Base-by-base conservation (phyloP, 495 filamentous ascomycete species). In the Neurospora tetraspora region DNA sequence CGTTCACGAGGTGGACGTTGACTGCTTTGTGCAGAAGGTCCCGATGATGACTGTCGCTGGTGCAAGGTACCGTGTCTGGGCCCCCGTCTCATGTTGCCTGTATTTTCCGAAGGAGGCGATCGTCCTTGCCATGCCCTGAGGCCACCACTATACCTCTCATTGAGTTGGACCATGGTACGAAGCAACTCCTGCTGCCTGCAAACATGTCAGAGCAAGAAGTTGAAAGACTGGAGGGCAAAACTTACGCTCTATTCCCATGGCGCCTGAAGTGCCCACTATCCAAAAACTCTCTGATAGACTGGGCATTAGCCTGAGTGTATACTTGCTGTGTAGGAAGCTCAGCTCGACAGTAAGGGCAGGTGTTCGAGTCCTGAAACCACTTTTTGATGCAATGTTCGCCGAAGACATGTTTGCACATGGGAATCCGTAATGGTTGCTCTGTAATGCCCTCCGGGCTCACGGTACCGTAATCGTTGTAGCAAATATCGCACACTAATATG, bases 311-410 rank as follows among this genome's bases (percentile, higher is more conserved):
- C 2, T 70, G 71, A 5, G 74, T n/a, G 31, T 65, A 65, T 65
- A 65, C 71, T 9, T 73, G 77, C 69, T 88, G 85, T 18, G 87
- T 87, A 16, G 81, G 86, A 12, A 89, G 80, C 71, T 87, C 87
- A 72, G 88, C 85, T 16, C 87, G 82, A 71, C 87, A 89, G 74
- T 88, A 87, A 0, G 87, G 87, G 74, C 87, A 89, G 71, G 82
- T 88, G 73, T 87, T 85, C 2, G 86, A 85, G 70, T 89, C 87
- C 61, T 87, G 80, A 69, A 89, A 85, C 87, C 87, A 89, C 74
- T 86, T 88, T 76, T 87, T 88, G 75, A 89, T 88, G 78, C 87
- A 89, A 69, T 85, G 82, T 69, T 88, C 84, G 23, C 87, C 87
- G 73, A 89, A 89, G 9, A 89, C 76, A 73, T 89, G 87, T 76